phyloP scores from a whole-genome alignment of 2,329 filamentous ascomycete genomes.

The Ophiobolus disseminans region DNA sequence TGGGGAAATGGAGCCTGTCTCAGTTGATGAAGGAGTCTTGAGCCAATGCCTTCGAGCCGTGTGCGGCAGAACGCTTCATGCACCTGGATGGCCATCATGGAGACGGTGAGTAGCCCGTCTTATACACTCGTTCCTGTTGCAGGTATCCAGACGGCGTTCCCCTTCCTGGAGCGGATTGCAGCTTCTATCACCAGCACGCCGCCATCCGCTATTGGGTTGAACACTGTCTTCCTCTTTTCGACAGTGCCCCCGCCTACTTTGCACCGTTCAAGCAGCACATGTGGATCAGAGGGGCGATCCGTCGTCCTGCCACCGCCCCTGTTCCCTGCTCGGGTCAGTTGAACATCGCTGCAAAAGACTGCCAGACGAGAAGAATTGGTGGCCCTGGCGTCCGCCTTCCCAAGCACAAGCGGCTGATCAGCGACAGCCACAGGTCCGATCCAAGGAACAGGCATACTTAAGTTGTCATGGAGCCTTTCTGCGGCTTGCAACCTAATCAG shows the following conservation, averaged over 20 bases:
- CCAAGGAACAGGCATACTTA: constrained; percentile 27
- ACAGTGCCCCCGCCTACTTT: constrained; percentile 28
- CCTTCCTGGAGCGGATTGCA: constrained; percentile 43
- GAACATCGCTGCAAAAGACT: constrained; percentile 19
- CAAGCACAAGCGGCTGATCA: constrained; percentile 25
- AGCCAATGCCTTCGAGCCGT: constrained; percentile 36
- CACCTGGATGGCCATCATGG: constrained; percentile 25
- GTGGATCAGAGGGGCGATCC: constrained; percentile 36
- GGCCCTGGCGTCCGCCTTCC: constrained; percentile 19
- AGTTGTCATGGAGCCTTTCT: constrained; percentile 30
- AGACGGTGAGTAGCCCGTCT: constrained; percentile 40
- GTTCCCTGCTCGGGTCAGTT: constrained; percentile 18
- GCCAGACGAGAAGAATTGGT: constrained; percentile 24
- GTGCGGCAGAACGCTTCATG: constrained; percentile 37
- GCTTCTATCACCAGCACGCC: constrained; percentile 35
- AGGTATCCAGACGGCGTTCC: constrained; percentile 30
- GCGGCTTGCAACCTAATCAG: constrained; percentile 24
- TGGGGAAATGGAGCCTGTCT: constrained; percentile 31
- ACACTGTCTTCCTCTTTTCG: constrained; percentile 39
- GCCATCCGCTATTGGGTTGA: constrained; percentile 44
- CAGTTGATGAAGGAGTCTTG: constrained; percentile 25
- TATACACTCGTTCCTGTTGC: constrained; percentile 40
- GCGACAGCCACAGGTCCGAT: constrained; percentile 33
- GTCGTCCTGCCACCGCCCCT: constrained; percentile 24
- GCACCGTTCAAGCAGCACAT: constrained; percentile 30